phyloP scores from a whole-genome alignment of 495 filamentous ascomycete species.

The Penicillium canescens region DNA sequence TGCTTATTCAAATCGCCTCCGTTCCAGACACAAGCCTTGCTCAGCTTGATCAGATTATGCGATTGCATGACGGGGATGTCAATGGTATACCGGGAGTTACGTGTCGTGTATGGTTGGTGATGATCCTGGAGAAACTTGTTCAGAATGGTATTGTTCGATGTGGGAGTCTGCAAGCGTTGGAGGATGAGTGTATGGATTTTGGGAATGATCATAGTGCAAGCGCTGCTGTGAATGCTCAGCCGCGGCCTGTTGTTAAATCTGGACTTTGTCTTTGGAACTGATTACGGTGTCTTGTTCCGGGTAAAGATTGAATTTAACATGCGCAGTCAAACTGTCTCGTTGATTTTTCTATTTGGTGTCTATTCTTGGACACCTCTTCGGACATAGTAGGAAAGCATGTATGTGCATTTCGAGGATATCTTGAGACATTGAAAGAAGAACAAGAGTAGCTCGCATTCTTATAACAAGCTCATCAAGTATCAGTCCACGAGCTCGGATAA shows the following conservation, averaged over 20 bases:
- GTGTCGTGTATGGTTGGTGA: constrained; percentile 20
- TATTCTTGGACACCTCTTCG: too few relatives aligned
- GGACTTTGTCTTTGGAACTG: constrained; percentile 9
- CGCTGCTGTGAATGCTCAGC: constrained; percentile 17
- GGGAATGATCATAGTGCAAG: constrained; percentile 8
- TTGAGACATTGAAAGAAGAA: too few relatives aligned
- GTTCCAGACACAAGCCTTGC: background rate
- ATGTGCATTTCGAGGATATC: too few relatives aligned
- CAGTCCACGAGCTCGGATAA: too few relatives aligned
- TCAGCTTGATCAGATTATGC: constrained; percentile 16
- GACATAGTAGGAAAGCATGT: too few relatives aligned
- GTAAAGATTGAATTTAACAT: too few relatives aligned
- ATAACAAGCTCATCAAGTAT: too few relatives aligned
- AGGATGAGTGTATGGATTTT: constrained; percentile 12
- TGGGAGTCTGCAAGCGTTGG: constrained; percentile 7
- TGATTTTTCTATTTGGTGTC: too few relatives aligned
- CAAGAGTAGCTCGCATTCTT: too few relatives aligned
- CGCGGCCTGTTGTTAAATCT: constrained; percentile 12
- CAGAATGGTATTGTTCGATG: constrained; percentile 11
- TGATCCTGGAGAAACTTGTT: constrained; percentile 14
- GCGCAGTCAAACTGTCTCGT: too few relatives aligned
- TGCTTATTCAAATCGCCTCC: constrained; percentile 10
- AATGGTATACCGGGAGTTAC: constrained; percentile 18
- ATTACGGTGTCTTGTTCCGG: too few relatives aligned
- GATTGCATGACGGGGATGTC: constrained; percentile 14